Base-by-base conservation (phyloP, 768 basidiomycete species). In the Hysterangium stoloniferum region DNA sequence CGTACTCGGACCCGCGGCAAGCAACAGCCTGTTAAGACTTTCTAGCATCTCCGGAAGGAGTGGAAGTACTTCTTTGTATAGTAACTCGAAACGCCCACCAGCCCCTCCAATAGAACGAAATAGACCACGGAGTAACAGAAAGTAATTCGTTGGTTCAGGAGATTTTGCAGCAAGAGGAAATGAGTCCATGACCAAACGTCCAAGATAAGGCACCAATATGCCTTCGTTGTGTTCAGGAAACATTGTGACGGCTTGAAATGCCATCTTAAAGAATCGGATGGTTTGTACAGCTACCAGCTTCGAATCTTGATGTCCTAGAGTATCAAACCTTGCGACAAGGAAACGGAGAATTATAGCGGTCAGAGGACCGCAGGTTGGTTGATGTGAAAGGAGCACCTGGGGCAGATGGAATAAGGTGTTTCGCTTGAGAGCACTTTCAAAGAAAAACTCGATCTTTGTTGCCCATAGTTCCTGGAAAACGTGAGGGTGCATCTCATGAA, bases 401-500 rank as follows among this genome's bases (percentile, higher is more conserved):
- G 89, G 85, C 41, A 98, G 79, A 56, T 84, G 82, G 59, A 95
- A 80, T 40, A 96, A 75, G 52, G 82, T 70, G 17, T 84, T 79
- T 44, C 91, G 84, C 57, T 84, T 82, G 56, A 82, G 76, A 0
- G 84, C 79, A 56, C 78, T 78, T 57, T 85, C 76, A 63, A 96
- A 86, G 71, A 94, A 96, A 63, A 93, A 85, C 24, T 82, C 84
- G 69, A 98, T 86, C 63, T 91, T 86, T 62, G 81, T 82, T 31
- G 87, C 91, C 92, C 94, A 95, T 28, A 97, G 88, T 67, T 96
- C 92, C 64, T 95, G 87, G 64, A 96, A 94, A 54, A 94, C 86
- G 60, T 95, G 89, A 6, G 87, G 72, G 60, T 96, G 87, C 58
- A 94, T 78, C 63, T 93, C 87, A 32, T 80, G 66, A 37, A 94